Conservation (phyloP, 78 protist species). For the Dictyostelium purpureum region DNA sequence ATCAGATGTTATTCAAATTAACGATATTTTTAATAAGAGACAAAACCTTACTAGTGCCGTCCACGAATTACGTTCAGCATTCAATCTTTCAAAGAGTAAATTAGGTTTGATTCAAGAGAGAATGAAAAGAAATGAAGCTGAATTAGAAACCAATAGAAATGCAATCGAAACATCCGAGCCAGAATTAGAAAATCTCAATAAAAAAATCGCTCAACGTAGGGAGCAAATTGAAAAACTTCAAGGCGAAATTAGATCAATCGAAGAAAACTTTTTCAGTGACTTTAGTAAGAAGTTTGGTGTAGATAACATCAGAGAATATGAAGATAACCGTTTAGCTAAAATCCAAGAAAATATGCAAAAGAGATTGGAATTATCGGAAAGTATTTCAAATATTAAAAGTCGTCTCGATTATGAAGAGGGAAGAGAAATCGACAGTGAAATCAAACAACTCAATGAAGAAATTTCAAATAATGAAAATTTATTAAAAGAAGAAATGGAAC, state of each 20-base stretch:
- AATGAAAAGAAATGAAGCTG: background rate
- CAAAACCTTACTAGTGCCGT: background rate
- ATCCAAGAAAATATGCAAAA: slow-evolving; percentile 1
- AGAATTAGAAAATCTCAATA: background rate
- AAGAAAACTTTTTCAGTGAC: slow-evolving; percentile 63
- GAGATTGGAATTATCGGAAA: slow-evolving; percentile 14
- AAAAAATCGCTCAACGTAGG: background rate
- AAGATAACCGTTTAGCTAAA: slow-evolving; percentile 40
- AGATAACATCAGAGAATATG: slow-evolving; percentile 85
- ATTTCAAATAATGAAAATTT: background rate
- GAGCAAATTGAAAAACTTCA: background rate
- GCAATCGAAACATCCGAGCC: background rate
- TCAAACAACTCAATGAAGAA: background rate
- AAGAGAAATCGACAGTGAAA: slow-evolving; percentile 8
- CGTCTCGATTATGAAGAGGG: slow-evolving; percentile 26
- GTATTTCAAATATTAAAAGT: slow-evolving; percentile 7
- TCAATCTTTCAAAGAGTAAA: background rate
- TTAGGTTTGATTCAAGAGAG: background rate
- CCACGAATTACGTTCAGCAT: background rate
- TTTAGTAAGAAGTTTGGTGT: slow-evolving; percentile 80
- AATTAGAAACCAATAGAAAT: background rate
- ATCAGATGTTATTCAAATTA: background rate
- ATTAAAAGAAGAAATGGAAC: background rate
- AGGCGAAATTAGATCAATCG: slow-evolving; percentile 1
- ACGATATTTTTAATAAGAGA: slow-evolving; percentile 5